Evolutionary conservation across 2,329 filamentous ascomycete species (phyloP).

Genomic region (Pseudogymnoascus sp.): DNA sequence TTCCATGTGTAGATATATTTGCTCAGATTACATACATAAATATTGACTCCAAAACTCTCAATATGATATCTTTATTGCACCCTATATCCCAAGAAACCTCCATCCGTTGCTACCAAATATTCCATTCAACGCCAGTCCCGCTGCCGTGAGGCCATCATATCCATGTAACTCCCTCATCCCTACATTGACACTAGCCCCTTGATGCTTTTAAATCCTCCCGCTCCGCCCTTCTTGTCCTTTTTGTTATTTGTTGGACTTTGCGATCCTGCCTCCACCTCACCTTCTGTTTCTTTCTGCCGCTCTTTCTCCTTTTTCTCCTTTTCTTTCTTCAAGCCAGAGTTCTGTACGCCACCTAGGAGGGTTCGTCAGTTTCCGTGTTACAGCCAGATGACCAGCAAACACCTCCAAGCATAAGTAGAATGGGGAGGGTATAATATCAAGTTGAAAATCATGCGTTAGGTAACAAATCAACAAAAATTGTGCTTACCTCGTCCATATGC

Average conservation of each 20-base stretch:
- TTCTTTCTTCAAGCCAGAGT: conserved; percentile 19
- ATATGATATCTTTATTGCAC: background rate
- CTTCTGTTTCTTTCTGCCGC: conserved; percentile 15
- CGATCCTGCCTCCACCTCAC: background rate
- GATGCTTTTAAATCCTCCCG: conserved; percentile 33
- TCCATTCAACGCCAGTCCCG: background rate
- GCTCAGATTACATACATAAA: background rate
- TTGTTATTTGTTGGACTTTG: conserved; percentile 30
- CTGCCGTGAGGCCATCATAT: background rate
- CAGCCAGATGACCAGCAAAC: conserved; percentile 45
- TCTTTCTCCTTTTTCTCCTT: conserved; percentile 13
- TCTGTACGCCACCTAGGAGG: conserved; percentile 39
- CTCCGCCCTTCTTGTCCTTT: conserved; percentile 38
- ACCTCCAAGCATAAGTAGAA: conserved; percentile 10
- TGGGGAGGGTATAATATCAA: conserved; percentile 10
- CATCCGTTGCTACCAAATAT: background rate
- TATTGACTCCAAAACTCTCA: background rate
- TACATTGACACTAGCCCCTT: conserved; percentile 19
- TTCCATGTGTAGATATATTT: background rate
- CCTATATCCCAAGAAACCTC: background rate
- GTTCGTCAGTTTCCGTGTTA: conserved; percentile 36
- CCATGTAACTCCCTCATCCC: background rate
- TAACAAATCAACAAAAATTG: conserved; percentile 5
- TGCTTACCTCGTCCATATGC: conserved; percentile 47
- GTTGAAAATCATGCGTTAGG: background rate